Evolutionary conservation across 208 protist species (phyloP), one percentile per base, ranked within the genome.

Genomic region (Leishmania martiniquensis): DNA sequence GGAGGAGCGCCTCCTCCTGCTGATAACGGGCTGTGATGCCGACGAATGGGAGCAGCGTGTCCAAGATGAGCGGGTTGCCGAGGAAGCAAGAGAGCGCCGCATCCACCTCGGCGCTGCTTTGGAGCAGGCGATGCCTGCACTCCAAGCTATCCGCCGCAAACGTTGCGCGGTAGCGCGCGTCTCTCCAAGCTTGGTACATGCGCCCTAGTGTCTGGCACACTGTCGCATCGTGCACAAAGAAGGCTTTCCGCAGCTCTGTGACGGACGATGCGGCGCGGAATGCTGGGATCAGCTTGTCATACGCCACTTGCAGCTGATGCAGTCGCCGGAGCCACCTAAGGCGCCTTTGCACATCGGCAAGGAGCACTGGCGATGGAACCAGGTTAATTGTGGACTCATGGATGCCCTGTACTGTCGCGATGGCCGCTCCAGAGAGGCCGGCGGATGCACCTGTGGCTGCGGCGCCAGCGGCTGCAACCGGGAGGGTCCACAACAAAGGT

Each of bases 1-100:
- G 75, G 44, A 95, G 77, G 25, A 92, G 75, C 6, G 57, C 73
- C 71, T 90, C 85, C 78, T 93, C 91, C 25, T 74, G 77, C n/a
- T 83, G 81, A 75, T 89, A 86, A 5, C 79, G 82, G 4, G 86
- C 78, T 47, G 77, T 84, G 66, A 87, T 78, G 9, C 72, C 87
- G 4, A 77, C 87, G 54, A 95, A 80, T 1, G 87, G 72, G 54
- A 89, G 68, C 42, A 93, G 62, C n/a, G 74, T 76, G 69, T 91
- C 77, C 63, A 82, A 49, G n/a, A 57, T 15, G 17, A 42, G 4
- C 57, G 66, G 70, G 51, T 44, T 73, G 74, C 72, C 49, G 20
- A 87, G 76, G 65, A 78, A 85, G 49, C 66, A 81, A 25, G 72
- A 68, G 0, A 84, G 72, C 32, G 60, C 5, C 15, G 73, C 82